phyloP scores from a whole-genome alignment of 2,329 filamentous ascomycete genomes.

The Xylaria sp. region DNA sequence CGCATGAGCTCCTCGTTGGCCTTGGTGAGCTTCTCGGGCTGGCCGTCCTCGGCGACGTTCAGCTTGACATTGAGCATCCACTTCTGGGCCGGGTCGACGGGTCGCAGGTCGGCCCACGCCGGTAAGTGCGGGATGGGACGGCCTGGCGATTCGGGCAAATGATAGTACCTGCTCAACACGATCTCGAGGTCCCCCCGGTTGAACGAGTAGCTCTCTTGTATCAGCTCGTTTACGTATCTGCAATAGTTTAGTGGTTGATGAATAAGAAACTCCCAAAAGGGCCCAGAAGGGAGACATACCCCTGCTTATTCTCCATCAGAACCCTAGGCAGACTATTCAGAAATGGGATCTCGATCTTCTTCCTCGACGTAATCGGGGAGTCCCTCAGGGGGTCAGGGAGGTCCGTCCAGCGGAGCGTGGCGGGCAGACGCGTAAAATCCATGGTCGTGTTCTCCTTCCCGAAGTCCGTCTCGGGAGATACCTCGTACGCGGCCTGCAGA shows the following conservation, averaged over 20 bases:
- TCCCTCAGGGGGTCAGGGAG: conserved; percentile 66
- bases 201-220: conserved; percentile 65
- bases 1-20: conserved; percentile 62
- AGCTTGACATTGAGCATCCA: conserved; percentile 67
- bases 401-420: conserved; percentile 67
- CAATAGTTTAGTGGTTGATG: neutral
- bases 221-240: conserved; percentile 63
- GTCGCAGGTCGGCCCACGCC: conserved; percentile 57
- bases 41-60: conserved; percentile 65
- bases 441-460: conserved; percentile 47
- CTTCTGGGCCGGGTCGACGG: conserved; percentile 59
- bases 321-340: conserved; percentile 60
- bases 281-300: conserved; percentile 51
- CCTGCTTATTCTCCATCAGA: conserved; percentile 63
- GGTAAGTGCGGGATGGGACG: conserved; percentile 53
- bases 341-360: conserved; percentile 66
- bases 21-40: conserved; percentile 66
- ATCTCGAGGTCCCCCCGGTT: conserved; percentile 66
- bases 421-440: conserved; percentile 56
- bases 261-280: neutral
- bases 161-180: conserved; percentile 60
- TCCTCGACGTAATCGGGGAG: conserved; percentile 62
- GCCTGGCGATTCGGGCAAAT: conserved; percentile 46
- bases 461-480: conserved; percentile 60
- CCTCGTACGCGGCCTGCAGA: conserved; percentile 64